Evolutionary conservation across 1,284 basidiomycete species (phyloP), one percentile per base, ranked within the genome.

Genomic region (Fistulinella staudtii): DNA sequence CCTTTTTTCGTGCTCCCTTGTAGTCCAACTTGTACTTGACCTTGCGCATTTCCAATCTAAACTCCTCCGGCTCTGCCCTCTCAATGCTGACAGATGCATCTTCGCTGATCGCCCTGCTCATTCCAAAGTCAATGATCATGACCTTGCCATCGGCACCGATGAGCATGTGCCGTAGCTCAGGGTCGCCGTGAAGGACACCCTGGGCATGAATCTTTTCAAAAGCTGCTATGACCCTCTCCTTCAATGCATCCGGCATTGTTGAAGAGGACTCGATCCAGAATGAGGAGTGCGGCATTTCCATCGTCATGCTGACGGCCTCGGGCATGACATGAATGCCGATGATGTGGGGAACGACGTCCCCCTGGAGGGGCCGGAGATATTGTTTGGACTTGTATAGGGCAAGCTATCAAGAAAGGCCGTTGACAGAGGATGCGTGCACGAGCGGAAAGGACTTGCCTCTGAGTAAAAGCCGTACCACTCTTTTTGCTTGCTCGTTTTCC

Each of bases 261-360:
- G 69, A 57, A 13, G 71, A 74, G 13, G 79, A 75, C 51, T 79
- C 72, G 40, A 78, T 67, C 78, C 79, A 80, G 53, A 80, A 76
- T 5, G 68, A 66, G 20, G 64, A 63, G 51, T 80, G 74, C 1
- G 78, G 78, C 17, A 73, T 61, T 48, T 77, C 77, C 69, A 76
- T 77, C 6, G 71, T 69, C 11, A 82, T 55, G 52, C 69, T 69
- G 36, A 75, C 59, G 10, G 58, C 51, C 34, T 66, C 67, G 23
- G 66, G 59, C 47, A 64, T 58, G 24, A 67, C 51, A 53, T 74
- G 71, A 11, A 78, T 67, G 17, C 73, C 73, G 40, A 83, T 79
- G 47, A 84, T 57, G 33, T 62, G 58, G 3, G 80, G 79, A 2
- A 82, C 69, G 3, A 75, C 64, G 18, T 58, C 57, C 10, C 80